Evolutionary conservation across 225 moss, liverwort and hornwort genomes (phyloP).

Genomic region (Physcomitrellopsis africana): DNA sequence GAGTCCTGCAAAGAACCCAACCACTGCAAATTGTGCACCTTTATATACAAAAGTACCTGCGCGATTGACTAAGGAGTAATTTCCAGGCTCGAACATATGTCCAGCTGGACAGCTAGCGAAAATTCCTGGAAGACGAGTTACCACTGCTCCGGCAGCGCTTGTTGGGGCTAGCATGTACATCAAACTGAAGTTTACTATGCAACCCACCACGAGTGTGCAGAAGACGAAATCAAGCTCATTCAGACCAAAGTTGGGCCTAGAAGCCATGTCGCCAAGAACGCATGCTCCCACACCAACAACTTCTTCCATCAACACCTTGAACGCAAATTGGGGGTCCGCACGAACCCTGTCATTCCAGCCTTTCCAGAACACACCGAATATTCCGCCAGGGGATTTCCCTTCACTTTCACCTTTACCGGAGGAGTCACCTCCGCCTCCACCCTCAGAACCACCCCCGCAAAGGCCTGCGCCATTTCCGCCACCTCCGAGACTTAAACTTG

Average conservation of each 20-base stretch:
- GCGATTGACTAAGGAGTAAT: slow-evolving; percentile 65
- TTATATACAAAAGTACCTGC: slow-evolving; percentile 84
- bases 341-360: slow-evolving; percentile 61
- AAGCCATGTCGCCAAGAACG: slow-evolving; percentile 83
- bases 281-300: slow-evolving; percentile 81
- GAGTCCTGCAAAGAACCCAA: slow-evolving; percentile 83
- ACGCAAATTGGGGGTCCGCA: slow-evolving; percentile 77
- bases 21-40: slow-evolving; percentile 80
- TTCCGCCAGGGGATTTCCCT: slow-evolving; percentile 28
- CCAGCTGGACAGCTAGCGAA: slow-evolving; percentile 79
- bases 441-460: slow-evolving; percentile 11
- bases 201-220: slow-evolving; percentile 82
- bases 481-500: slow-evolving; percentile 32
- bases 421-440: slow-evolving; percentile 11
- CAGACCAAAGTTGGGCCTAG: slow-evolving; percentile 80
- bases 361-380: slow-evolving; percentile 30
- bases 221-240: slow-evolving; percentile 87
- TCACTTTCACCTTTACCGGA: slow-evolving; percentile 26
- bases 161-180: slow-evolving; percentile 97
- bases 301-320: slow-evolving; percentile 81
- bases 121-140: slow-evolving; percentile 68
- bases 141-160: slow-evolving; percentile 58
- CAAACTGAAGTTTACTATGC: slow-evolving; percentile 79
- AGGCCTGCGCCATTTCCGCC: slow-evolving; percentile 33
- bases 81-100: slow-evolving; percentile 89